Evolutionary conservation across 768 basidiomycete genomes (phyloP), one percentile per base, ranked within the genome.

Genomic region (Tricholoma matsutake): DNA sequence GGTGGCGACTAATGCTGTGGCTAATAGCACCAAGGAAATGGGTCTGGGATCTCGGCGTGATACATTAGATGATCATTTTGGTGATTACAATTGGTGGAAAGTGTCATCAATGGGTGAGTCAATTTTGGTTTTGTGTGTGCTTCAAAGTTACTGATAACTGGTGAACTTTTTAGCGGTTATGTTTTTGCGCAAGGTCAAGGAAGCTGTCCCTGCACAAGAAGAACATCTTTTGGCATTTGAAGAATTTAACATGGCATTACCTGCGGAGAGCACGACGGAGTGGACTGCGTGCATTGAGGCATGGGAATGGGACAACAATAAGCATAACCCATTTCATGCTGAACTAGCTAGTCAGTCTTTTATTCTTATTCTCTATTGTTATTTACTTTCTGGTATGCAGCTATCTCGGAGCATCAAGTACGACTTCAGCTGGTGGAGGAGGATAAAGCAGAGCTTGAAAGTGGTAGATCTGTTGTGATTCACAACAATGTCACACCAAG

Each of bases 61-160:
- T 47, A 67, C 69, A 0, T 57, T 74, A 3, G 65, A 74, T 35
- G 64, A 71, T 45, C 65, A 67, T 16, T 66, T 66, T 49, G 61
- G 63, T 1, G 56, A 65, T 51, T 63, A 61, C 47, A 75, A 75
- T 59, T 74, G 71, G 71, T 20, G 60, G 43, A 74, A 72, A 41
- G 55, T 66, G 18, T 45, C 60, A 4, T 51, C 14, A 4, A 20
- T 73, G 32, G 62, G 70, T 72, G 43, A 59, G 64, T 62, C n/a
- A 18, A 32, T 10, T 6, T 25, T 20, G 10, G 11, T 45, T 35
- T 25, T 6, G n/a, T 4, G 13, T 20, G 20, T 14, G n/a, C 37
- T 22, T n/a, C n/a, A 11, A 41, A 20, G 11, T 56, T 39, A n/a
- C 22, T 18, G 25, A 49, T 49, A 22, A n/a, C 39, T 55, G 37